Base-by-base conservation (phyloP, 2,329 filamentous ascomycete species). In the Fusarium ramigenum region DNA sequence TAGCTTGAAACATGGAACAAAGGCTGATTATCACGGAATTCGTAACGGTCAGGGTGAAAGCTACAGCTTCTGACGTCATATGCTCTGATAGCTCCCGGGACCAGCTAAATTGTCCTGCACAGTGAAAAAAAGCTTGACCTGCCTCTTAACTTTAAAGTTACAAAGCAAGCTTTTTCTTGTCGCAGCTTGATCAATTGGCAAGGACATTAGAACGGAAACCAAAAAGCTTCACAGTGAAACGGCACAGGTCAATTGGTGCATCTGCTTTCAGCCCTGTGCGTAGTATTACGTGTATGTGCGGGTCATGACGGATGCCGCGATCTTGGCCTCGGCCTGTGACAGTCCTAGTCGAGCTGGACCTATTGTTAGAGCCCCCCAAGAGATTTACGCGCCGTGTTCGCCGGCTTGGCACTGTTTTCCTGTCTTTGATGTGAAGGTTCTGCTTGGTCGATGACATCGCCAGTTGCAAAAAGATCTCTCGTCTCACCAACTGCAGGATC, bases 271-370 rank as follows among this genome's bases (percentile, higher is more conserved):
- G 70, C 70, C 70, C 70, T 73, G 70, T 70, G 63, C 65, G 65
- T 50, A 47, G 57, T 36, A 73, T 73, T 73, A 73, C 70, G 66
- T 63, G 66, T 73, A 49, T 72, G 66, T 73, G 70, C 70, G 70
- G 70, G 70, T 73, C 70, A 73, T 73, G 69, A 64, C 64, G 50
- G 64, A 60, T 73, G 69, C 69, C 59, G 54, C 53, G 64, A 65
- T 72, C 37, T 67, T 65, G 43, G 34, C 47, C 46, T 60, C 43
- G 49, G 53, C 53, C 39, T 49, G 54, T 47, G 67, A 23, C 52
- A 57, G 61, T 34, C 47, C 42, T 34, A 12, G 44, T 25, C 37
- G 2, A 34, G 19, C 50, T 53, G 23, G 34, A 3, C 50, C 54
- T 47, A 36, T 58, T 60, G 58, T 63, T 63, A 43, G 15, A 61